Evolutionary conservation across 192 early-diverging fungal genomes (phyloP), one percentile per base, ranked within the genome.

Genomic region (Borealophlyctis nickersoniae): DNA sequence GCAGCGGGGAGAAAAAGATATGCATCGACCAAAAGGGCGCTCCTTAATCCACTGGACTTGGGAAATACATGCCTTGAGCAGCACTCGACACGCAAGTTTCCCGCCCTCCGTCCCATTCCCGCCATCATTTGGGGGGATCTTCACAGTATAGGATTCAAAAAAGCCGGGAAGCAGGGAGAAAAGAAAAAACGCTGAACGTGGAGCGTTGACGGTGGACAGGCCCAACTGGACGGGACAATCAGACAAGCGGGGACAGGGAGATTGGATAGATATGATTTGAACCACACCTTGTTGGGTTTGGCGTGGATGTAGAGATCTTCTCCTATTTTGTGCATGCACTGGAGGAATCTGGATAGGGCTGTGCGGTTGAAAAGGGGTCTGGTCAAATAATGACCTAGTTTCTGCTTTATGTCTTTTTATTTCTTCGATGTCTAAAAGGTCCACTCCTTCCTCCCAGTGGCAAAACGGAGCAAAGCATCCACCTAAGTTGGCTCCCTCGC

Each of bases 181-280:
- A 33, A 70, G 71, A 7, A 77, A 80, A 58, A 80, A 85, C 1
- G 86, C 87, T 0, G 89, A 85, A 27, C 86, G 82, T 16, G 89
- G 79, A 5, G 85, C 74, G 64, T 88, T 91, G 60, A 87, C 73
- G 1, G 84, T 79, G n/a, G 79, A 77, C 22, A 91, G 76, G 16
- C 63, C 48, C 19, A 73, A 55, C 69, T 75, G n/a, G n/a, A n/a
- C n/a, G n/a, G n/a, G n/a, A n/a, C n/a, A 35, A 39, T 30, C 16
- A 59, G n/a, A 32, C 9, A 31, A 1, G 28, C 54, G 22, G n/a
- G 33, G 9, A 16, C n/a, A 27, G 26, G 29, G 29, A 58, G 33
- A 16, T 28, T 19, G 16, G 35, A 4, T 27, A 23, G 2, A 56
- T 48, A 39, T 36, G 5, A 3, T 23, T 34, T 22, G 5, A 24